Percentiles rank a stretch among this genome's conserved stretches.
phyloP scores from a whole-genome alignment of 1,139 yeast species.

The Petasospora rhodanensis region DNA sequence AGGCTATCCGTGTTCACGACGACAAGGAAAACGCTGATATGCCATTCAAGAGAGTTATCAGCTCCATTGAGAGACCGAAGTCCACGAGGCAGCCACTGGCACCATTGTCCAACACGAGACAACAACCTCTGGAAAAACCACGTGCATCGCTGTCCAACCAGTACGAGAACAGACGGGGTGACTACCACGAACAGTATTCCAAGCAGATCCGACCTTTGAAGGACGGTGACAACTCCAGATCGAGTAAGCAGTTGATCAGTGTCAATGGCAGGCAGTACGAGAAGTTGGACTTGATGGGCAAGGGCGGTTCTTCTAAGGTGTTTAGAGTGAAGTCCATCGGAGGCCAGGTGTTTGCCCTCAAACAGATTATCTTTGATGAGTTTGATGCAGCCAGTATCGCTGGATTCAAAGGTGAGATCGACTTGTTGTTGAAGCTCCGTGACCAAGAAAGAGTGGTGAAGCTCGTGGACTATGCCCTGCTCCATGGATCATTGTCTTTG shows the following conservation, averaged over 20 bases:
- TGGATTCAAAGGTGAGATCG: constrained; percentile 90
- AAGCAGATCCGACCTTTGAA: constrained; percentile 22
- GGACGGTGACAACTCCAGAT: constrained; percentile 18
- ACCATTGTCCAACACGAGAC: constrained; percentile 11
- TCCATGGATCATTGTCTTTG: constrained; percentile 57
- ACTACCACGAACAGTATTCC: constrained; percentile 16
- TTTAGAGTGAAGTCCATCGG: constrained; percentile 66
- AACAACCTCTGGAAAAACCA: constrained; percentile 9
- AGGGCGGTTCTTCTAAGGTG: constrained; percentile 93
- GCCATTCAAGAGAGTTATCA: not conserved
- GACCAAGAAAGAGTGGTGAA: constrained; percentile 72
- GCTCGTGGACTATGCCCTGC: constrained; percentile 68
- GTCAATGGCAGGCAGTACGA: constrained; percentile 67
- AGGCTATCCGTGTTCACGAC: constrained; percentile 3
- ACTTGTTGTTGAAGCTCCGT: constrained; percentile 56
- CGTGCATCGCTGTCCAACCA: constrained; percentile 6
- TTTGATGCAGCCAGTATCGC: constrained; percentile 68
- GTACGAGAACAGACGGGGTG: constrained; percentile 4
- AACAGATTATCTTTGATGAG: constrained; percentile 76
- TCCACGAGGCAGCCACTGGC: constrained; percentile 18
- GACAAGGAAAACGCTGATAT: constrained; percentile 14
- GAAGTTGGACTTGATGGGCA: constrained; percentile 73
- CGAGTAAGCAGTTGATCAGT: constrained; percentile 24
- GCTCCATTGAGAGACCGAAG: constrained; percentile 10
- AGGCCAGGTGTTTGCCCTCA: constrained; percentile 68